Evolutionary conservation across 2,329 filamentous ascomycete species (phyloP).

Genomic region (Lithohypha guttulata): DNA sequence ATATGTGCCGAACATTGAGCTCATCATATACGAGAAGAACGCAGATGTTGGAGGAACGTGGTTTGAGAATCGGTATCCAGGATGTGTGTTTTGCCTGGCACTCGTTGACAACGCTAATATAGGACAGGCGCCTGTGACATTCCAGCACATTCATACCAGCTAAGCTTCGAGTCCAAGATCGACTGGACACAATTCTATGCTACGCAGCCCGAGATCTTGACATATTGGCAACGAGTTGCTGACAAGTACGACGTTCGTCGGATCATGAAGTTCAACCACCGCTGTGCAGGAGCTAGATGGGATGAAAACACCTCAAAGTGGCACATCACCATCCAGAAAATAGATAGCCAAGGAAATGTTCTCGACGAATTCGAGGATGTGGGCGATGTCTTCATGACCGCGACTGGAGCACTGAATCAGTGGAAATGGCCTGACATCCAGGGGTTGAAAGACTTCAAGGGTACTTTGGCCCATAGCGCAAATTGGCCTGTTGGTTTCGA

Average conservation of each 20-base stretch:
- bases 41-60: constrained; percentile 26
- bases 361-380: constrained; percentile 20
- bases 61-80: constrained; percentile 33
- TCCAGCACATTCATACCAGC: constrained; percentile 40
- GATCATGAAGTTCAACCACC: constrained; percentile 23
- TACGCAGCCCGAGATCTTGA: constrained; percentile 18
- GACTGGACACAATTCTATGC: constrained; percentile 22
- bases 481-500: constrained; percentile 42
- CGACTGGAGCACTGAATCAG: constrained; percentile 48
- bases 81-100: constrained; percentile 29
- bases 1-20: constrained; percentile 13
- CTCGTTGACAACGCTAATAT: too few species aligned
- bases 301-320: constrained; percentile 20
- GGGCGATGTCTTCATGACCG: constrained; percentile 47
- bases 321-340: constrained; percentile 13
- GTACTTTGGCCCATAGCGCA: constrained; percentile 25
- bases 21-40: constrained; percentile 25
- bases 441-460: constrained; percentile 24
- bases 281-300: constrained; percentile 20
- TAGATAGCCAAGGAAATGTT: constrained; percentile 5
- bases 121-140: too few species aligned
- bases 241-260: constrained; percentile 21
- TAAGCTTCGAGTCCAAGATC: constrained; percentile 32
- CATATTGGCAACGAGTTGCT: constrained; percentile 17
- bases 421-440: constrained; percentile 33